A percentile compares a stretch with the other conserved stretches of the same genome.
These are phyloP conservation scores for Pleurotus cornucopiae DNA, from an alignment of 768 basidiomycete species.

Conservation along the genomic window DNA sequence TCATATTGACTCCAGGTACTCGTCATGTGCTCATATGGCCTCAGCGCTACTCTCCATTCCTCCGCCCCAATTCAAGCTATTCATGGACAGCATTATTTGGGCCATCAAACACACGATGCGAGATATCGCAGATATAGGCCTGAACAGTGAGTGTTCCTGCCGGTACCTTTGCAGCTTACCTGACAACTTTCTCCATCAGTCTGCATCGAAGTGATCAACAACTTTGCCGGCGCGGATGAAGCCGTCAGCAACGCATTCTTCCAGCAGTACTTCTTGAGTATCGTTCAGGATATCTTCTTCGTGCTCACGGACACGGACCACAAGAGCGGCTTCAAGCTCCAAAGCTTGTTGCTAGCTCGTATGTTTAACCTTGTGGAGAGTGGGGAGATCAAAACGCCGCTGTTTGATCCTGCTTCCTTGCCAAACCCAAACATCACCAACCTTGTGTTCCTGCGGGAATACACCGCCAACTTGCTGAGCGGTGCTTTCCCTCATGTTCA, in stretches of 20 bases:
- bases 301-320: slow-evolving; percentile 97
- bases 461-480: slow-evolving; percentile 81
- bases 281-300: slow-evolving; percentile 95
- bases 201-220: slow-evolving; percentile 91
- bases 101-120: slow-evolving; percentile 99
- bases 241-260: slow-evolving; percentile 88
- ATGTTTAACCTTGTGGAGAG: slow-evolving; percentile 91
- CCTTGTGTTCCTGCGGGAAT: slow-evolving; percentile 74
- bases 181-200: slow-evolving; percentile 39
- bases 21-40: slow-evolving; percentile 3
- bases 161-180: slow-evolving; percentile 10
- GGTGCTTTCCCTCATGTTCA: slow-evolving; percentile 92
- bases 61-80: slow-evolving; percentile 89
- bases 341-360: slow-evolving; percentile 83
- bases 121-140: slow-evolving; percentile 90
- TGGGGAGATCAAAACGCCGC: slow-evolving; percentile 72
- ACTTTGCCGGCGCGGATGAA: slow-evolving; percentile 79
- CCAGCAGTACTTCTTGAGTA: slow-evolving; percentile 91
- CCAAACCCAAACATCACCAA: slow-evolving; percentile 74
- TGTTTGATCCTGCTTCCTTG: slow-evolving; percentile 77
- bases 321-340: slow-evolving; percentile 97
- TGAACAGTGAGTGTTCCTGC: slow-evolving; percentile 53
- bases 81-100: slow-evolving; percentile 99
- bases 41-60: slow-evolving; percentile 81
- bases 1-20: slow-evolving; percentile 4